These are phyloP conservation scores for Coemansia sp. DNA, from an alignment of 371 early-diverging fungal species.

Conservation along the genomic window DNA sequence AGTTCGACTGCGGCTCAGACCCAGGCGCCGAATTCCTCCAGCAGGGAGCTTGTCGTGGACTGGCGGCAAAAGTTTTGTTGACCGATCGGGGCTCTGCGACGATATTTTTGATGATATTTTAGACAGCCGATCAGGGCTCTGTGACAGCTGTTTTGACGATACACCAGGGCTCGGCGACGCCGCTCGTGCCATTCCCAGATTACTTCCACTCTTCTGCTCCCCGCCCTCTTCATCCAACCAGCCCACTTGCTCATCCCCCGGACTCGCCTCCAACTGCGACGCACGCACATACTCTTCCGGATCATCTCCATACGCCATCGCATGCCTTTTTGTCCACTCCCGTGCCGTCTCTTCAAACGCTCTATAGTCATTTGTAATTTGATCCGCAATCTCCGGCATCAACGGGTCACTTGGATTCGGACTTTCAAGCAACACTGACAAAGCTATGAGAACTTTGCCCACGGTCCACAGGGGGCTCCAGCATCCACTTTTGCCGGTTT, in stretches of 20 bases:
- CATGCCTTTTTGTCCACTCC: conserved; percentile 38
- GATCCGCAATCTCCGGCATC: conserved; percentile 47
- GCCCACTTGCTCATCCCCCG: background rate
- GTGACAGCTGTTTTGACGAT: conserved; percentile 24
- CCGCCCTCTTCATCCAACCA: background rate
- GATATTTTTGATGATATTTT: conserved; percentile 25
- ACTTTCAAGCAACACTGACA: conserved; percentile 31
- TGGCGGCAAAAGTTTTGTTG: background rate
- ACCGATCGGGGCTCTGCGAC: conserved; percentile 11
- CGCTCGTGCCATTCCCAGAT: background rate
- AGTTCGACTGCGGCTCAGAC: conserved; percentile 41
- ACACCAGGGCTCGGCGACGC: conserved; percentile 12
- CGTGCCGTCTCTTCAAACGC: conserved; percentile 24
- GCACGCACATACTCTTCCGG: conserved; percentile 9
- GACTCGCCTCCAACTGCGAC: conserved; percentile 4
- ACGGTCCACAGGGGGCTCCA: conserved; percentile 49
- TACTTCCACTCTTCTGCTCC: too few species aligned
- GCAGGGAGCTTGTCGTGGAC: conserved; percentile 15
- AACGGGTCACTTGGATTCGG: conserved; percentile 50
- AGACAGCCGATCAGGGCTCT: conserved; percentile 3
- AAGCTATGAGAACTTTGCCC: conserved; percentile 34
- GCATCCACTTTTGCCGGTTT: conserved; percentile 33
- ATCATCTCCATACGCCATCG: conserved; percentile 19
- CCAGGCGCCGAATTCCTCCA: conserved; percentile 32
- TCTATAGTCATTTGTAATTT: conserved; percentile 20